Percentiles rank a stretch among this genome's conserved stretches.
Conservation (phyloP, 2,329 filamentous ascomycete species). For the Bertia moriformis region DNA sequence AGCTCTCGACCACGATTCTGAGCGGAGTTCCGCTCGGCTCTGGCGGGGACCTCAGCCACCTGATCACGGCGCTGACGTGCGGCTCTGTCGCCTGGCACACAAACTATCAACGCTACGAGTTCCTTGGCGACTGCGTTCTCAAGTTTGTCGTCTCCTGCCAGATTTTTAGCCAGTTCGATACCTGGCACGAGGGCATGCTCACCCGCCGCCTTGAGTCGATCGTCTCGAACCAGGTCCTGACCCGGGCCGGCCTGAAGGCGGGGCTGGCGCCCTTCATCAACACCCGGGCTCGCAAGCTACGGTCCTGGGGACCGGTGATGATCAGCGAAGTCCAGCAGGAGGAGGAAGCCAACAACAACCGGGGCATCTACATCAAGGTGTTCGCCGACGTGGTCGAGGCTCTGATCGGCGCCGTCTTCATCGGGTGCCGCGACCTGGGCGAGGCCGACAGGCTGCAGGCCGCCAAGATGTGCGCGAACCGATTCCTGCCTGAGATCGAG, state of each 20-base stretch:
- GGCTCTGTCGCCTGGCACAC: constrained; percentile 40
- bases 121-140: constrained; percentile 70
- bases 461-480: constrained; percentile 46
- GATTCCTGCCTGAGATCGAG: constrained; percentile 46
- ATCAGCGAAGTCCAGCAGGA: constrained; percentile 20
- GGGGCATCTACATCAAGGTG: constrained; percentile 53
- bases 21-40: constrained; percentile 33
- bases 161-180: constrained; percentile 38
- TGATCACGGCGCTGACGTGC: constrained; percentile 59
- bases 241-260: constrained; percentile 41
- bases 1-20: constrained; percentile 41
- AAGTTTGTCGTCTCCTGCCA: constrained; percentile 62
- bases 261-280: constrained; percentile 65
- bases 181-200: constrained; percentile 66
- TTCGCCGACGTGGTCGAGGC: constrained; percentile 81
- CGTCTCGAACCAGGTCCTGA: constrained; percentile 64
- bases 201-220: constrained; percentile 52
- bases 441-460: constrained; percentile 29
- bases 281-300: constrained; percentile 47
- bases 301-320: constrained; percentile 60
- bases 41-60: no score
- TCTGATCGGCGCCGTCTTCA: constrained; percentile 61
- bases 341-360: constrained; percentile 5
- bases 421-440: constrained; percentile 41
- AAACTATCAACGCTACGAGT: constrained; percentile 76